phyloP scores from a whole-genome alignment of 768 basidiomycete species.

The Trametes maxima region DNA sequence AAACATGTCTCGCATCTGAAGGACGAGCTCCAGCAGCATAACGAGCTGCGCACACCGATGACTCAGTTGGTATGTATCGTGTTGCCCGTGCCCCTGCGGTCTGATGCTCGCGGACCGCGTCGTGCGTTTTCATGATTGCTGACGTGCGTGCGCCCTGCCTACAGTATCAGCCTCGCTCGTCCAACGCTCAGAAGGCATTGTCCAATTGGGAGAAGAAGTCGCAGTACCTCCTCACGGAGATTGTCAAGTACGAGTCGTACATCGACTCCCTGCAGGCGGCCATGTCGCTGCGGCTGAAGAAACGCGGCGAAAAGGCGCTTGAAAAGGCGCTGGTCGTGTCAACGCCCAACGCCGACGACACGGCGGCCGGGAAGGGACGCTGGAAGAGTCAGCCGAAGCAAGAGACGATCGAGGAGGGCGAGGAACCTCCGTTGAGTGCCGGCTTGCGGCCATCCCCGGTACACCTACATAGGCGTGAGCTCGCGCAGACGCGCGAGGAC shows the following conservation, averaged over 20 bases:
- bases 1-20: slow-evolving; percentile 79
- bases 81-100: slow-evolving; percentile 21
- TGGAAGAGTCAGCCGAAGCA: slow-evolving; percentile 44
- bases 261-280: slow-evolving; percentile 85
- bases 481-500: slow-evolving; percentile 39
- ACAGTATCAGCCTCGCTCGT: slow-evolving; percentile 81
- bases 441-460: slow-evolving; percentile 23
- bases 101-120: slow-evolving; percentile 25
- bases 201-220: slow-evolving; percentile 94
- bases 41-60: slow-evolving; percentile 84
- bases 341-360: slow-evolving; percentile 30
- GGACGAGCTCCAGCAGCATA: slow-evolving; percentile 80
- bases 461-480: slow-evolving; percentile 46
- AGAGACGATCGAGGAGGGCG: slow-evolving; percentile 51
- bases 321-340: slow-evolving; percentile 54
- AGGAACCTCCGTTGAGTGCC: slow-evolving; percentile 41
- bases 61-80: slow-evolving; percentile 57
- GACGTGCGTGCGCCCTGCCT: slow-evolving; percentile 9
- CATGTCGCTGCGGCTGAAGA: slow-evolving; percentile 84
- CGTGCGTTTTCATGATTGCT: slow-evolving; percentile 14
- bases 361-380: slow-evolving; percentile 34
- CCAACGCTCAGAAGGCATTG: slow-evolving; percentile 74
- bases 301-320: slow-evolving; percentile 84
- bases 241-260: slow-evolving; percentile 95
- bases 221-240: slow-evolving; percentile 85